These are phyloP conservation scores for Anacardium occidentale DNA, from an alignment of 345 rosid species.

Conservation along the genomic window DNA sequence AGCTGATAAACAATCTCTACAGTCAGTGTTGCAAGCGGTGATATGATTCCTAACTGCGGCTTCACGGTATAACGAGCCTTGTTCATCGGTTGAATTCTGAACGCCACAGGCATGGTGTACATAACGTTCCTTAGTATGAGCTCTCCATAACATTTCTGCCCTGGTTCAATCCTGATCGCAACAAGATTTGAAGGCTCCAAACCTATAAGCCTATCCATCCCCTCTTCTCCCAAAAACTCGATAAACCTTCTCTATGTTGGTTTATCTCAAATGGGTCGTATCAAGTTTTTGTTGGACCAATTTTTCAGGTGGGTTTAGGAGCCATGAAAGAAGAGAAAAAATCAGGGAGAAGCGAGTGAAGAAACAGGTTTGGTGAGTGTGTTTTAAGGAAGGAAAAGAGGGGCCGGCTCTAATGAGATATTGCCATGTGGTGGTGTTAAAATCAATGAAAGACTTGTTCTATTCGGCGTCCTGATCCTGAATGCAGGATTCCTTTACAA, in stretches of 20 bases:
- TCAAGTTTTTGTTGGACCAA: not conserved
- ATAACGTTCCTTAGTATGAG: constrained; percentile 63
- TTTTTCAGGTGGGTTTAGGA: not conserved
- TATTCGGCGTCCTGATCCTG: constrained; percentile 37
- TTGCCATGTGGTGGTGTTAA: constrained; percentile 47
- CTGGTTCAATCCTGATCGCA: constrained; percentile 46
- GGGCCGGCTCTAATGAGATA: constrained; percentile 42
- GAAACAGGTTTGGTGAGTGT: not conserved
- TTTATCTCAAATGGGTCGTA: not conserved
- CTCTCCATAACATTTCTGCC: constrained; percentile 51
- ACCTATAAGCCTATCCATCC: constrained; percentile 61
- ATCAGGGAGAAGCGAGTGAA: constrained; percentile 7
- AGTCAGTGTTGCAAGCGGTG: constrained; percentile 41
- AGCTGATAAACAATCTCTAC: constrained; percentile 49
- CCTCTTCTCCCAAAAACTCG: not conserved
- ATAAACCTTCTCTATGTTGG: not conserved
- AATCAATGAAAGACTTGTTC: constrained; percentile 51
- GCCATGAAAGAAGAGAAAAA: not conserved
- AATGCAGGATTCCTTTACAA: not conserved
- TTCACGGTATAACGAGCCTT: constrained; percentile 41
- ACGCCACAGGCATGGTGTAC: constrained; percentile 73
- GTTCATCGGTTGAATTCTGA: constrained; percentile 49
- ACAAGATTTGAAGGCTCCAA: constrained; percentile 57
- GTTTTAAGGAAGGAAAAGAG: constrained; percentile 17
- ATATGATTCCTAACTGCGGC: constrained; percentile 59